Base-by-base conservation (phyloP, 805 yeast species). In the Candida manassasensis region DNA sequence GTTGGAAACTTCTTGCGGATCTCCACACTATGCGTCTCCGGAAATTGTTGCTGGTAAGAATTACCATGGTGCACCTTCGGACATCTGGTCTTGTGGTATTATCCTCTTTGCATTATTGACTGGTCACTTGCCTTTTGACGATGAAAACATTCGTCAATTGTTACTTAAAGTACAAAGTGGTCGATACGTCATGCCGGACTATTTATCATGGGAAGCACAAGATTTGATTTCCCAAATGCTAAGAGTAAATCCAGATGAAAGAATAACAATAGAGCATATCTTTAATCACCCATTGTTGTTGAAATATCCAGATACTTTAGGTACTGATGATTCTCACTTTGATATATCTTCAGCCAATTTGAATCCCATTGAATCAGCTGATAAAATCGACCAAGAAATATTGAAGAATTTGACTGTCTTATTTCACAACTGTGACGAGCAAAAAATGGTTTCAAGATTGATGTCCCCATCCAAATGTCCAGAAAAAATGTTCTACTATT, bases 11-110 rank as follows among this genome's bases (percentile, higher is more conserved):
- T 81, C 94, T 13, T 93, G 98, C 61, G 98, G 98, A 1, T 88
- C 97, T 12, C 98, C 98, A 6, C 98, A 93, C 59, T 93, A 93
- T 59, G 98, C 97, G 2, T 86, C 96, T 7, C 98, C 98, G 0
- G 98, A 93, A 58, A 90, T 93, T 47, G 97, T 93, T 8, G 84
- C 96, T 9, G 98, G 98, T 24, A 77, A 83, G 42, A 87, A 80
- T 41, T 93, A 93, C 57, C 97, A 93, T 54, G 98, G 98, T 10
- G 88, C 95, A 19, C 96, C 96, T 27, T 81, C 94, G 21, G 98
- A 93, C 60, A 89, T 93, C 37, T 93, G 98, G 98, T 89, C 96
- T 5, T 89, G 97, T 63, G 97, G 98, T 50, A 86, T 93, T 42
- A 93, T 93, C 36, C 67, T 93, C 37, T 93, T 86, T 65, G 98